A percentile compares a stretch with the other conserved stretches of the same genome.
These are phyloP conservation scores for Solanum ossicruentum DNA, from an alignment of 257 asterid genomes.

Conservation along the genomic window DNA sequence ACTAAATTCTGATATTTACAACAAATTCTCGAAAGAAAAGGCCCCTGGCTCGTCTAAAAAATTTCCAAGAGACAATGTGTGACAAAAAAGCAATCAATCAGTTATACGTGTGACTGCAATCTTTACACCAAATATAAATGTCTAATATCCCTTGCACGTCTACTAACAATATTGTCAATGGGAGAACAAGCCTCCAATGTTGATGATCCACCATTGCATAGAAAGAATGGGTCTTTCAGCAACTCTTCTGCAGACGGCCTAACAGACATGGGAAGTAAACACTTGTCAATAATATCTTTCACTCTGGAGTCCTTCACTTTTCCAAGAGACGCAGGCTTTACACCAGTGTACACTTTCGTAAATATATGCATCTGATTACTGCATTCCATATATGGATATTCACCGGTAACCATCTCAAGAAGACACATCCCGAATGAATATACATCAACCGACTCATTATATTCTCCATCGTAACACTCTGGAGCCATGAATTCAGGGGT, in stretches of 20 bases:
- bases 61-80: background rate
- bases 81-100: background rate
- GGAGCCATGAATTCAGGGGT: slow-evolving; percentile 12
- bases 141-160: background rate
- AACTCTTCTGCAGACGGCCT: background rate
- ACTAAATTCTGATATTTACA: background rate
- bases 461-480: background rate
- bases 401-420: slow-evolving; percentile 5
- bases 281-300: background rate
- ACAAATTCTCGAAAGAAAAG: background rate
- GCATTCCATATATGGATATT: slow-evolving; percentile 32
- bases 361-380: slow-evolving; percentile 18
- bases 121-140: background rate
- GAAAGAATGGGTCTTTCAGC: background rate
- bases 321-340: background rate
- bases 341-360: slow-evolving; percentile 15
- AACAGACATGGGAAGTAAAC: background rate
- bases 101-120: background rate
- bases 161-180: background rate
- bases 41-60: background rate
- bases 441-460: background rate
- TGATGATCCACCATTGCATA: background rate
- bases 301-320: background rate
- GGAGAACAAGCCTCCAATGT: background rate
- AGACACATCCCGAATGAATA: background rate